Conservation (phyloP, 768 basidiomycete species). For the Postia placenta region DNA sequence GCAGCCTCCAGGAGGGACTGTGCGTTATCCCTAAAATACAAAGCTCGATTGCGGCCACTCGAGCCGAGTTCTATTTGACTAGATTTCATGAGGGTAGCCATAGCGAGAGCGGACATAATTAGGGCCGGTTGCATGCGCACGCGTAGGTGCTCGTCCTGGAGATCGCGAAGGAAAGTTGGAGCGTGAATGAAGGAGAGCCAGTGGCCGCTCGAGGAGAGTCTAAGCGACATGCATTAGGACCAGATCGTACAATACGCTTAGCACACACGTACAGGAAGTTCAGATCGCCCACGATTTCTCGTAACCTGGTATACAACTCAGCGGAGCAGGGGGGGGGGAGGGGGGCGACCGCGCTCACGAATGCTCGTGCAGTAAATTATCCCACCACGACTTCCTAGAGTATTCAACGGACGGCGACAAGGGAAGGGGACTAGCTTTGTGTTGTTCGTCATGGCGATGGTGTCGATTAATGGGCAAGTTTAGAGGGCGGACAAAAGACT, state of each 20-base stretch:
- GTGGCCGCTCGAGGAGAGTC: constrained; percentile 58
- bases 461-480: constrained; percentile 12
- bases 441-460: constrained; percentile 4
- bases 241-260: not conserved
- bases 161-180: constrained; percentile 57
- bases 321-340: not conserved
- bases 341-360: constrained; percentile 13
- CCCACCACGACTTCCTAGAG: constrained; percentile 40
- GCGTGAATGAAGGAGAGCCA: constrained; percentile 74
- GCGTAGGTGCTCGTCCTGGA: constrained; percentile 48
- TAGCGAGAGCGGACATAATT: constrained; percentile 53
- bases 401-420: constrained; percentile 27
- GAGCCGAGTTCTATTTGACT: constrained; percentile 45
- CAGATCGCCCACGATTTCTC: constrained; percentile 45
- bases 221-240: too few species aligned
- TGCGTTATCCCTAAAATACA: constrained; percentile 60
- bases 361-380: constrained; percentile 39
- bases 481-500: constrained; percentile 19
- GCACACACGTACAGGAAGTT: constrained; percentile 40
- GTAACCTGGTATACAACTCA: constrained; percentile 30
- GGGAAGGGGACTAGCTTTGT: constrained; percentile 10
- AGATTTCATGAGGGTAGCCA: constrained; percentile 66
- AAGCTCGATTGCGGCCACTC: constrained; percentile 47
- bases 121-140: constrained; percentile 62
- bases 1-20: constrained; percentile 67